phyloP scores from a whole-genome alignment of 164 flowering plant species.

The Magnolia officinalis region DNA sequence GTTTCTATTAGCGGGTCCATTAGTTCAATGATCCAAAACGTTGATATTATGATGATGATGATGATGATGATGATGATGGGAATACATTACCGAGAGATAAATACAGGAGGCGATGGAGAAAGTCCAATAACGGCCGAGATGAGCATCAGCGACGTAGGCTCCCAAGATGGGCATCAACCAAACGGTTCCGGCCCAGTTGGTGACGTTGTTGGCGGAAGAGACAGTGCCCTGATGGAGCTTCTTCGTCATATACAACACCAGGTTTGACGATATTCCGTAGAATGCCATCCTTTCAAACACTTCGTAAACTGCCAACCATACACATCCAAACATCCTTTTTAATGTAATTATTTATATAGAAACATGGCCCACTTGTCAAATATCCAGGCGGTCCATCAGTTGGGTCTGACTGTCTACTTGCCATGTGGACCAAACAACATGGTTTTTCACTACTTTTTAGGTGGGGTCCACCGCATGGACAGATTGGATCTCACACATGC shows the following conservation, averaged over 20 bases:
- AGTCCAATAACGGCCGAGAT: conserved; percentile 71
- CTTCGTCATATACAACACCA: conserved; percentile 46
- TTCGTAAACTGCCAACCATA: conserved; percentile 44
- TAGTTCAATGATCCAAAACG: no score
- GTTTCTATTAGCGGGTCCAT: no score
- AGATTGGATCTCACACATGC: no score
- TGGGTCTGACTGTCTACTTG: no score
- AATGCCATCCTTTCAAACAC: conserved; percentile 73
- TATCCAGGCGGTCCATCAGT: no score
- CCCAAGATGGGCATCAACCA: conserved; percentile 73
- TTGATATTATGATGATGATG: no score
- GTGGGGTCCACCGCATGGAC: no score
- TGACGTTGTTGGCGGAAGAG: conserved; percentile 52
- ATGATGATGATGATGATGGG: not conserved
- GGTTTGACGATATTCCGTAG: conserved; percentile 65
- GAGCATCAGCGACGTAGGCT: conserved; percentile 66
- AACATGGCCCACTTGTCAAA: no score
- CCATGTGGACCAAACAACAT: no score
- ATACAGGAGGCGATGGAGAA: conserved; percentile 45
- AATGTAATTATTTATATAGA: no score
- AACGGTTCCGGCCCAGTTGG: conserved; percentile 58
- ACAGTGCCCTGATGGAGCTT: conserved; percentile 67
- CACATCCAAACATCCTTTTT: not conserved
- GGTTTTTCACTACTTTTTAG: no score
- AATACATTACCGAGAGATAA: conserved; percentile 44